These are phyloP conservation scores for Forsythia suspensa DNA, from an alignment of 257 asterid genomes.

Conservation along the genomic window DNA sequence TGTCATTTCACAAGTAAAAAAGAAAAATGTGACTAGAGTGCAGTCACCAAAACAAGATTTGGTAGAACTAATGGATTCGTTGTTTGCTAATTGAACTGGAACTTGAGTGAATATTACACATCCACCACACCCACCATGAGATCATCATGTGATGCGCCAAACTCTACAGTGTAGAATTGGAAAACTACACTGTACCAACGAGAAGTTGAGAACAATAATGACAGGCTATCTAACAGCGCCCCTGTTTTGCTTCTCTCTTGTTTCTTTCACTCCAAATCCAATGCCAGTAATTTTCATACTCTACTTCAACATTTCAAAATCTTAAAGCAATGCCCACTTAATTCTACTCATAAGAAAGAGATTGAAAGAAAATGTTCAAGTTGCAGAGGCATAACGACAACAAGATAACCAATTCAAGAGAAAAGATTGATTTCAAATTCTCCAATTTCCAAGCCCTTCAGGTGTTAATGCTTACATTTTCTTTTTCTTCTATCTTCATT, in stretches of 20 bases:
- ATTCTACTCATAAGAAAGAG: conserved; percentile 7
- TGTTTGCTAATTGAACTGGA: too few relatives aligned
- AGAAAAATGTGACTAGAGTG: too few relatives aligned
- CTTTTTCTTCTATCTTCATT: not conserved
- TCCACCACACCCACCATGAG: too few relatives aligned
- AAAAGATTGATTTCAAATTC: conserved; percentile 74
- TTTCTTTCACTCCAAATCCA: not conserved
- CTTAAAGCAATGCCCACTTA: not conserved
- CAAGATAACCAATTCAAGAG: conserved; percentile 42
- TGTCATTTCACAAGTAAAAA: not conserved
- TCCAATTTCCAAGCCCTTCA: conserved; percentile 90
- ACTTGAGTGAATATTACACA: too few relatives aligned
- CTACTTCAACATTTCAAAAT: conserved; percentile 9
- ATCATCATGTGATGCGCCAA: too few relatives aligned
- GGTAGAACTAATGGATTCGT: too few relatives aligned
- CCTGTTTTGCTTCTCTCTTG: not conserved
- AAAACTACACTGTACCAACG: conserved; percentile 27
- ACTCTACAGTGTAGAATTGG: not conserved
- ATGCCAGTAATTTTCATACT: not conserved
- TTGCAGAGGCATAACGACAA: conserved; percentile 49
- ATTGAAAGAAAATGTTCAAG: conserved; percentile 57
- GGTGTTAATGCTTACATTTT: conserved; percentile 35
- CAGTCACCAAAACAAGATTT: too few relatives aligned
- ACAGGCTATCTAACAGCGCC: not conserved
- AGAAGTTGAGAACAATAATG: conserved; percentile 16